Conservation (phyloP, 305 asterid species). For the Solanum hybrid region DNA sequence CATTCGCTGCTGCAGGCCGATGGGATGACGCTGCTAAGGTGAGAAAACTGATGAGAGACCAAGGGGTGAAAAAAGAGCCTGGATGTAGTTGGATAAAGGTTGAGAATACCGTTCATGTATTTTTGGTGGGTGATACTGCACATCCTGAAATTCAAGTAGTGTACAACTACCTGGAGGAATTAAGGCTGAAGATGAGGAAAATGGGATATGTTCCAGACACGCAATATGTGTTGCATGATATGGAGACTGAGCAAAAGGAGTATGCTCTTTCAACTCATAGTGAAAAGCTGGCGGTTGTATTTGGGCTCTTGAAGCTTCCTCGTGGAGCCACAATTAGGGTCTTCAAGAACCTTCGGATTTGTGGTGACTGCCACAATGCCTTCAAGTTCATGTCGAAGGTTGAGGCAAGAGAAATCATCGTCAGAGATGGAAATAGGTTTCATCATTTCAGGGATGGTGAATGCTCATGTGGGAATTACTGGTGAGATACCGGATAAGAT, state of each 20-base stretch:
- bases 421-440: conserved; percentile 87
- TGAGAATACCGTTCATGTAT: conserved; percentile 70
- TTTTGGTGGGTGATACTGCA: conserved; percentile 64
- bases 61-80: conserved; percentile 93
- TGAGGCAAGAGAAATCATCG: conserved; percentile 68
- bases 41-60: conserved; percentile 71
- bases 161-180: conserved; percentile 45
- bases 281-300: conserved; percentile 87
- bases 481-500: conserved; percentile 33
- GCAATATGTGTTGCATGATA: conserved; percentile 65
- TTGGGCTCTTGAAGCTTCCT: conserved; percentile 74
- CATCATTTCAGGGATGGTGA: conserved; percentile 85
- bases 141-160: conserved; percentile 67
- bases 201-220: conserved; percentile 84
- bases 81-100: conserved; percentile 92
- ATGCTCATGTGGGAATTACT: conserved; percentile 82
- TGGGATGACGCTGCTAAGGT: conserved; percentile 67
- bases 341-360: conserved; percentile 82
- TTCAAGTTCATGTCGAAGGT: conserved; percentile 69
- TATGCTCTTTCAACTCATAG: conserved; percentile 77
- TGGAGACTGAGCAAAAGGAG: conserved; percentile 82
- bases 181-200: conserved; percentile 51
- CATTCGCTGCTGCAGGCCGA: conserved; percentile 56
- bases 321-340: conserved; percentile 63
- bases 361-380: conserved; percentile 90